These are phyloP conservation scores for Haplosporangium gracile DNA, from an alignment of 192 early-diverging fungal species.

Conservation along the genomic window DNA sequence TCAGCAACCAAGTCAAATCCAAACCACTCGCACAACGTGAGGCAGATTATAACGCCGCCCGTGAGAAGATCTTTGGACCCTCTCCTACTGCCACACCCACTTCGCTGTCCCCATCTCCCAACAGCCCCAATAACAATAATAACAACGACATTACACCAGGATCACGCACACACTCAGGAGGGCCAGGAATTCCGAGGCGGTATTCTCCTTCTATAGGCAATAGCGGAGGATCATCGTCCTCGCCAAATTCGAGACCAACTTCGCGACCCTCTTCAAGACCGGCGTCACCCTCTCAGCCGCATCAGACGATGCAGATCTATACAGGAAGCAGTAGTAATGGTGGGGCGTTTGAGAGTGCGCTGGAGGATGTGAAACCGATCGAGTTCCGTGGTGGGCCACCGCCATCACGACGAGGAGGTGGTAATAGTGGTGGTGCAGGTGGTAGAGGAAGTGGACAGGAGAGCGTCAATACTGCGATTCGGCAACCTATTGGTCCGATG, in stretches of 20 bases:
- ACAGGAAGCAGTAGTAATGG: neutral
- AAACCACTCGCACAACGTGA: constrained; percentile 44
- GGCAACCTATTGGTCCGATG: constrained; percentile 42
- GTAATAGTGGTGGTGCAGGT: neutral
- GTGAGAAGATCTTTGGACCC: constrained; percentile 56
- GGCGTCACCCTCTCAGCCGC: neutral
- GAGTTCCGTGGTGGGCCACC: constrained; percentile 30
- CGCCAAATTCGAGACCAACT: neutral
- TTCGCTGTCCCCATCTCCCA: neutral
- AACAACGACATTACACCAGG: neutral
- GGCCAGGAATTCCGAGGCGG: neutral
- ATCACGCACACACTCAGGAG: neutral
- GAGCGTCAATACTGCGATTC: constrained; percentile 2
- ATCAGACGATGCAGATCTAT: neutral
- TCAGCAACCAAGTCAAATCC: constrained; percentile 1
- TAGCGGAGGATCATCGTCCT: neutral
- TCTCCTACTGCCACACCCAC: constrained; percentile 11
- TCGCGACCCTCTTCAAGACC: neutral
- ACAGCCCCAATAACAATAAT: neutral
- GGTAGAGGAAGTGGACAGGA: neutral
- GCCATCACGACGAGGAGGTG: constrained; percentile 8
- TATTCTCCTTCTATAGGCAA: constrained; percentile 7
- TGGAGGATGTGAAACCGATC: constrained; percentile 23
- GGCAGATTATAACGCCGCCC: constrained; percentile 46
- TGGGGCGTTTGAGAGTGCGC: neutral